Conservation (phyloP, 2,329 filamentous ascomycete species). For the Curvularia sp. region DNA sequence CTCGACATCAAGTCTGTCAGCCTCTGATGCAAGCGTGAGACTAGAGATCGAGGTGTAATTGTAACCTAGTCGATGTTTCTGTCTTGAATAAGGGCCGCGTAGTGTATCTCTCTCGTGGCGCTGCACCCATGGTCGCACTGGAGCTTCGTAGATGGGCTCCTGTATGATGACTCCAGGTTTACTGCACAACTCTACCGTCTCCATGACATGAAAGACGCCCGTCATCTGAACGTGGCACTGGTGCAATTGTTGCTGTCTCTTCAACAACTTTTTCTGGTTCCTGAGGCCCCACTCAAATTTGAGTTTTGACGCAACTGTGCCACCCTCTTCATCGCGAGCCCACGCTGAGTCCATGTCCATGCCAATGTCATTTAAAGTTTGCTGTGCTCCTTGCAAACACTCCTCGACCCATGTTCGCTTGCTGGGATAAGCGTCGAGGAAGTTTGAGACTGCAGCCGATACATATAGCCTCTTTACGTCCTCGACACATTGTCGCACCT, state of each 20-base stretch:
- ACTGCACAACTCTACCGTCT: constrained; percentile 33
- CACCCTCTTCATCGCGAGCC: constrained; percentile 31
- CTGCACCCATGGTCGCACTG: constrained; percentile 32
- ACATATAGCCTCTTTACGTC: constrained; percentile 40
- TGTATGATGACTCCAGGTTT: constrained; percentile 17
- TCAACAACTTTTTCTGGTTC: constrained; percentile 38
- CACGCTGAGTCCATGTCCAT: constrained; percentile 37
- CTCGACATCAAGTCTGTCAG: constrained; percentile 19
- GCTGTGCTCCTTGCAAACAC: constrained; percentile 32
- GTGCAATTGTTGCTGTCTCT: constrained; percentile 30
- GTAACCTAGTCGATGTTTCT: constrained; percentile 30
- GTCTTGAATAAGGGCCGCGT: constrained; percentile 36
- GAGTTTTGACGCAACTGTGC: constrained; percentile 30
- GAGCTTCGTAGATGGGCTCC: constrained; percentile 32
- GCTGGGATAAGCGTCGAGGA: constrained; percentile 33
- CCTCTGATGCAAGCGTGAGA: constrained; percentile 27
- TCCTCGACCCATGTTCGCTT: constrained; percentile 37
- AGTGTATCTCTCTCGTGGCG: constrained; percentile 19
- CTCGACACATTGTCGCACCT: constrained; percentile 36
- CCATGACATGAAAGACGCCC: constrained; percentile 39
- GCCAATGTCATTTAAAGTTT: constrained; percentile 41
- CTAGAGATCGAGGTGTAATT: constrained; percentile 35
- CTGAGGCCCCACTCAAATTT: constrained; percentile 42
- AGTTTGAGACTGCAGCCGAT: constrained; percentile 28
- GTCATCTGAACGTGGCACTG: constrained; percentile 40